Base-by-base conservation (phyloP, 31 red algal genomes). In the Endocladia muricata region DNA sequence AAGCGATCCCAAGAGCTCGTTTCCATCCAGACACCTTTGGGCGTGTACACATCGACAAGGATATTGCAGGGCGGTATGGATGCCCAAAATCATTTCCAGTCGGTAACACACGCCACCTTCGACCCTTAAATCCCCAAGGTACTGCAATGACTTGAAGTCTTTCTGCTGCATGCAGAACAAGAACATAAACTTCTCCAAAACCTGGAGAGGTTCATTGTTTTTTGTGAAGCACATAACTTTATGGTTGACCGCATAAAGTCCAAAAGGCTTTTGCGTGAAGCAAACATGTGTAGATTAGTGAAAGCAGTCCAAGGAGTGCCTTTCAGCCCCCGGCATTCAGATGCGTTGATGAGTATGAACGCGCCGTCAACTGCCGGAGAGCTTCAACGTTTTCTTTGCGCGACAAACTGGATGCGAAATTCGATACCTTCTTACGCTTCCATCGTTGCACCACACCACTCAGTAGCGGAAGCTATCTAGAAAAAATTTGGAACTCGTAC, bases 61-160 rank as follows among this genome's bases (percentile, higher is more conserved):
- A 37, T 84, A 25, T 22, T 84, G 31, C 81, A 84, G 13, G 78
- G 78, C n/a, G n/a, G n/a, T n/a, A n/a, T n/a, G n/a, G n/a, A n/a
- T n/a, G n/a, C n/a, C n/a, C n/a, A n/a, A n/a, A n/a, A n/a, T n/a
- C n/a, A n/a, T n/a, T n/a, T n/a, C n/a, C n/a, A n/a, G n/a, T n/a
- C n/a, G n/a, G n/a, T n/a, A n/a, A n/a, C n/a, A n/a, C n/a, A n/a
- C n/a, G n/a, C n/a, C n/a, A 74, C 37, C 47, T 74, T 74, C 29
- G 70, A 33, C 13, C 37, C 35, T 35, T 41, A 41, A 23, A 41
- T 69, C 17, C n/a, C 38, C 58, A 81, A 81, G 19, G 37, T 81
- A 17, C 70, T 75, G 7, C 48, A 26, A 4, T 75, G 49, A 25
- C 19, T 75, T 13, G 19, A 75, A 60, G 77, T 52, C 58, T 55